Conservation (phyloP, 2,329 filamentous ascomycete genomes). For the Alternaria sp. region DNA sequence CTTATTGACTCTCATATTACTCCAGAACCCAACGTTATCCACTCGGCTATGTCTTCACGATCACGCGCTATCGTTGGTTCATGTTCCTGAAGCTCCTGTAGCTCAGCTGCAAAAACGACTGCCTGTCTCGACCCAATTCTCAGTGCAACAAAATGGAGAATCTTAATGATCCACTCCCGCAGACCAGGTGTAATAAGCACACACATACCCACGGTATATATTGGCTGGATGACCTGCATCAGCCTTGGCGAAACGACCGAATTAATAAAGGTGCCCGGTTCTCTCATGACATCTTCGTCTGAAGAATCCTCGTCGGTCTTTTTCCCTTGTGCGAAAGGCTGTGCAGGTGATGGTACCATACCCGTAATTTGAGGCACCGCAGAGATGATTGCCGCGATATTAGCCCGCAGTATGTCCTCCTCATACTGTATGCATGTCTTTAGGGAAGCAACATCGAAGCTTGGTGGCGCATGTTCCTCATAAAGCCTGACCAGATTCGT, state of each 20-base stretch:
- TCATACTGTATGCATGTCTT: constrained; percentile 20
- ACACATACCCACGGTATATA: constrained; percentile 29
- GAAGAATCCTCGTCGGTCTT: not conserved
- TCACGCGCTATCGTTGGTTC: not conserved
- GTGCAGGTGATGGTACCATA: constrained; percentile 36
- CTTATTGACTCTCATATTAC: not conserved
- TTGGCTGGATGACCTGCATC: constrained; percentile 39
- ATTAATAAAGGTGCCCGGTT: constrained; percentile 33
- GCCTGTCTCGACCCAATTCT: constrained; percentile 40
- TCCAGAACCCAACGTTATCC: not conserved
- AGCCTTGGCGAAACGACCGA: constrained; percentile 31
- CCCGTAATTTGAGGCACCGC: constrained; percentile 42
- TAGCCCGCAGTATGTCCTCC: constrained; percentile 23
- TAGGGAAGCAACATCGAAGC: constrained; percentile 17
- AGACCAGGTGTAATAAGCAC: constrained; percentile 25
- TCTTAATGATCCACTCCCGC: constrained; percentile 35
- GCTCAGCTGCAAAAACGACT: constrained; percentile 32
- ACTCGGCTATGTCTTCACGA: constrained; percentile 3
- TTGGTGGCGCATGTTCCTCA: constrained; percentile 14
- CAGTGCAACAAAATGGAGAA: constrained; percentile 33
- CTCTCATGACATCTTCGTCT: not conserved
- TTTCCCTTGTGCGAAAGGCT: not conserved
- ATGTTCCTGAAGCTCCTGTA: constrained; percentile 22
- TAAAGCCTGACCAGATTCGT: constrained; percentile 29
- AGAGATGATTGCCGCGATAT: constrained; percentile 29